phyloP scores from a whole-genome alignment of 1,139 yeast genomes.

The Magnusiomyces tetraspermus region DNA sequence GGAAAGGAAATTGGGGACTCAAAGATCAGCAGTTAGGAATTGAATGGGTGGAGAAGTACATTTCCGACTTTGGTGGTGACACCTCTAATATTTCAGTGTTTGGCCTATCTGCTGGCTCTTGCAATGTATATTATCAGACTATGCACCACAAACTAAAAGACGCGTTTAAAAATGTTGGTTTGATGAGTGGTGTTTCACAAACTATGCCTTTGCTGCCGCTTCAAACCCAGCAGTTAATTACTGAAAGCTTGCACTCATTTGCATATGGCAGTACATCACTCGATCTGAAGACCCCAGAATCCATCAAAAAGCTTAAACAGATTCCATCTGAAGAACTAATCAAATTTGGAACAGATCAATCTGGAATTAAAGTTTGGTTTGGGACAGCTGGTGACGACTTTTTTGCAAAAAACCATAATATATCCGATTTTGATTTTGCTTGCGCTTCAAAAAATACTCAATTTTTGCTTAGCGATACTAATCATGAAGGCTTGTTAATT shows the following conservation, averaged over 20 bases:
- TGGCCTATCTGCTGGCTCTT: slow-evolving; percentile 30
- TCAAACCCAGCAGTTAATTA: slow-evolving; percentile 4
- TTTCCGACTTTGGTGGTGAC: slow-evolving; percentile 28
- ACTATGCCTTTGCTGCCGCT: slow-evolving; percentile 10
- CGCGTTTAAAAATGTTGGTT: slow-evolving; percentile 15
- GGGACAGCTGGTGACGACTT: slow-evolving; percentile 10
- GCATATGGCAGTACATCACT: background rate
- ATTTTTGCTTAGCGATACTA: slow-evolving; percentile 16
- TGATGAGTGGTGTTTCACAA: slow-evolving; percentile 16
- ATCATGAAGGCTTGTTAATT: slow-evolving; percentile 12
- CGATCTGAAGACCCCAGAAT: slow-evolving; percentile 4
- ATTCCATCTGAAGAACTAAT: slow-evolving; percentile 15
- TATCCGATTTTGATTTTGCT: slow-evolving; percentile 7
- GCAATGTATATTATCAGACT: slow-evolving; percentile 20
- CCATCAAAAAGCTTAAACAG: slow-evolving; percentile 10
- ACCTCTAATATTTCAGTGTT: slow-evolving; percentile 23
- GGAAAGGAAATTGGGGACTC: slow-evolving; percentile 16
- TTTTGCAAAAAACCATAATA: background rate
- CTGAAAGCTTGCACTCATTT: slow-evolving; percentile 1
- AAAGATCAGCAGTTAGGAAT: slow-evolving; percentile 21
- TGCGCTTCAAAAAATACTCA: slow-evolving; percentile 11
- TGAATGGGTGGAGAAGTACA: slow-evolving; percentile 26
- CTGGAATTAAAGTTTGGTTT: slow-evolving; percentile 10
- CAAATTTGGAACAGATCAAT: slow-evolving; percentile 3
- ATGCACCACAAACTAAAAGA: slow-evolving; percentile 6